A percentile compares a stretch with the other conserved stretches of the same genome.
Conservation (phyloP, 352 stramenopile genomes). For the Globisporangium polare region DNA sequence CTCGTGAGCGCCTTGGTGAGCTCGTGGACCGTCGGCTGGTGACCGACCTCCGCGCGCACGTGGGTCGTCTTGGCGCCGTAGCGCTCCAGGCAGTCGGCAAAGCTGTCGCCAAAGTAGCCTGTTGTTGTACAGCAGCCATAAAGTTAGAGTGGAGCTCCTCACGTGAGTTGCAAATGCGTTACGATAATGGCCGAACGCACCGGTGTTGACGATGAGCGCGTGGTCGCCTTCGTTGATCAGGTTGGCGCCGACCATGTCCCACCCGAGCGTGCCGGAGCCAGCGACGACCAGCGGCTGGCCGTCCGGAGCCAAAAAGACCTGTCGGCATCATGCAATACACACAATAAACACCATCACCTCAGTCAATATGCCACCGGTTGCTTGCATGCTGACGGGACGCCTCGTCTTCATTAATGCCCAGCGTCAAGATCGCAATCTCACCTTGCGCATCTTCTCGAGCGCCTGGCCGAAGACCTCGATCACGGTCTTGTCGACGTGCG, state of each 20-base stretch:
- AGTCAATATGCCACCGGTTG: not conserved
- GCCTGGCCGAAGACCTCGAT: slow-evolving; percentile 74
- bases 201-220: slow-evolving; percentile 70
- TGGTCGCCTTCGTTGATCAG: slow-evolving; percentile 58
- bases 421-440: not conserved
- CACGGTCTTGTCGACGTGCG: slow-evolving; percentile 74
- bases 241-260: slow-evolving; percentile 83
- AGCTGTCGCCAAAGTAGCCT: slow-evolving; percentile 77
- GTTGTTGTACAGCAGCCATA: not conserved
- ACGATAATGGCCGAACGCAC: slow-evolving; percentile 12
- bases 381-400: not conserved
- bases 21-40: slow-evolving; percentile 46
- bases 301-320: slow-evolving; percentile 59
- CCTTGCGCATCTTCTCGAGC: slow-evolving; percentile 79
- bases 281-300: slow-evolving; percentile 67
- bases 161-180: not conserved
- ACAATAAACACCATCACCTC: not conserved
- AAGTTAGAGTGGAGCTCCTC: not conserved
- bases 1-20: slow-evolving; percentile 37
- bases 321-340: not conserved
- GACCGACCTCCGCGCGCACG: slow-evolving; percentile 49
- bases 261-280: slow-evolving; percentile 65
- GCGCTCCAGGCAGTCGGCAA: slow-evolving; percentile 60
- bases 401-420: not conserved
- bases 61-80: slow-evolving; percentile 68